Conservation (phyloP, 1,284 basidiomycete species). For the Trichosporon asahii region DNA sequence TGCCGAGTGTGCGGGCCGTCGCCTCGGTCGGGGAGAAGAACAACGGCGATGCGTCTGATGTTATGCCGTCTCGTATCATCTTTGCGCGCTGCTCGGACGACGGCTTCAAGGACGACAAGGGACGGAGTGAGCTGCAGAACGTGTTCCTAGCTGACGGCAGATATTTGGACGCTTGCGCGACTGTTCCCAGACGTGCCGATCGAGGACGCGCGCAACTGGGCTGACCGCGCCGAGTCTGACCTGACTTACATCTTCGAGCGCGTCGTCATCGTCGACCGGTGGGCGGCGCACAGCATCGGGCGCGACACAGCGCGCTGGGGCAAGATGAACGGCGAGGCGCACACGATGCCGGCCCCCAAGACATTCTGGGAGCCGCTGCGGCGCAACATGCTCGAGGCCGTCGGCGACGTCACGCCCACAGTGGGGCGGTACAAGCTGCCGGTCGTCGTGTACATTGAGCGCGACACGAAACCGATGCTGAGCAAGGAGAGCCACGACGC, state of each 20-base stretch:
- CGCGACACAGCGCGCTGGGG: conserved; percentile 38
- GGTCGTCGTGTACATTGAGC: conserved; percentile 43
- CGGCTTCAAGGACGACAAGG: conserved; percentile 27
- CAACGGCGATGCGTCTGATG: not conserved
- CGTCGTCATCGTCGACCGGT: conserved; percentile 47
- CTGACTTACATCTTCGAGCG: conserved; percentile 40
- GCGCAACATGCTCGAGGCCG: conserved; percentile 29
- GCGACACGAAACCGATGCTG: conserved; percentile 25
- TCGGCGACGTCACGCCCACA: conserved; percentile 22
- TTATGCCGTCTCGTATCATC: conserved; percentile 35
- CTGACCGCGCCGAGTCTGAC: conserved; percentile 31
- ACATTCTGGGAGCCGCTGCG: conserved; percentile 39
- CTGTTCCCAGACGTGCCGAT: conserved; percentile 36
- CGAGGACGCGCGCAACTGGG: conserved; percentile 40
- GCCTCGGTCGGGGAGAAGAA: conserved; percentile 17
- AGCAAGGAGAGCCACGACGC: conserved; percentile 26
- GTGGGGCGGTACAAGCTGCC: conserved; percentile 30
- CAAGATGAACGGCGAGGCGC: conserved; percentile 47
- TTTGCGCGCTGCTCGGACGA: conserved; percentile 33
- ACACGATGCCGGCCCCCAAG: conserved; percentile 22
- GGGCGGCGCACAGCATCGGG: conserved; percentile 39
- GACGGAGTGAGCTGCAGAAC: conserved; percentile 32
- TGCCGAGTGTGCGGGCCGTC: conserved; percentile 34
- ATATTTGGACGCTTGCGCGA: conserved; percentile 41
- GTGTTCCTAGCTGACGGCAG: conserved; percentile 24